Percentiles rank a stretch among this genome's conserved stretches.
phyloP scores from a whole-genome alignment of 2,329 filamentous ascomycete genomes.

The Dichotomopilus funicola region DNA sequence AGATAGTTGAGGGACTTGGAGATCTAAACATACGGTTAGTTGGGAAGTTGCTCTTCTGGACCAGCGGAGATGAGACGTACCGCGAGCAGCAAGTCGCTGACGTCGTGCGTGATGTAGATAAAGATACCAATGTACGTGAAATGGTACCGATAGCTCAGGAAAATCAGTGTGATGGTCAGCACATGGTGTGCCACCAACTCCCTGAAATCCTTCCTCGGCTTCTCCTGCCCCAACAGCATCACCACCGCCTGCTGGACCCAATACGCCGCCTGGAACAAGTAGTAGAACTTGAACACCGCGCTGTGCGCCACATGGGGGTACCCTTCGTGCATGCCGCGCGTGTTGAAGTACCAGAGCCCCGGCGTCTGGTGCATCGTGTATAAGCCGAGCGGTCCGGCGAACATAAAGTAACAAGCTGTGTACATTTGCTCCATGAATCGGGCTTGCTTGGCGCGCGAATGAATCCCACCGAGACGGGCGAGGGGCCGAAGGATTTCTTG shows the following conservation, averaged over 20 bases:
- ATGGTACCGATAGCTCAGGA: slow-evolving; percentile 86
- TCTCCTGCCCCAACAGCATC: slow-evolving; percentile 80
- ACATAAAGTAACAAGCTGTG: slow-evolving; percentile 80
- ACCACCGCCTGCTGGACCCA: slow-evolving; percentile 95
- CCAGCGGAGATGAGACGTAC: slow-evolving; percentile 43
- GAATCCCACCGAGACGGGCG: slow-evolving; percentile 63
- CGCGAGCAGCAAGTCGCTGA: slow-evolving; percentile 91
- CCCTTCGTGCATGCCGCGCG: slow-evolving; percentile 77
- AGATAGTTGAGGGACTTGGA: slow-evolving; percentile 91
- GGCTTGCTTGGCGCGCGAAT: slow-evolving; percentile 67
- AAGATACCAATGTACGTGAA: slow-evolving; percentile 95
- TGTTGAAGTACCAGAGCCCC: slow-evolving; percentile 88
- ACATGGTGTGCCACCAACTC: slow-evolving; percentile 89
- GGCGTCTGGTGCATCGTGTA: slow-evolving; percentile 86
- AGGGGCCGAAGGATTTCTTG: slow-evolving; percentile 76
- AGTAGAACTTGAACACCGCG: slow-evolving; percentile 86
- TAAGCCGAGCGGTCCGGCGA: slow-evolving; percentile 76
- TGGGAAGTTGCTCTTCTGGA: too few relatives aligned
- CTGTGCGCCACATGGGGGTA: slow-evolving; percentile 80
- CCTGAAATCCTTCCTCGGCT: slow-evolving; percentile 89
- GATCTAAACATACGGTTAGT: slow-evolving; percentile 46
- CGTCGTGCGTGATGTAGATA: slow-evolving; percentile 93
- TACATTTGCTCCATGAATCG: slow-evolving; percentile 97
- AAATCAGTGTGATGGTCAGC: slow-evolving; percentile 81
- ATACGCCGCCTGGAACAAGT: slow-evolving; percentile 88